Percentiles rank a stretch among this genome's conserved stretches.
Evolutionary conservation across 495 filamentous ascomycete species (phyloP).

Genomic region (Lindgomyces ingoldianus): DNA sequence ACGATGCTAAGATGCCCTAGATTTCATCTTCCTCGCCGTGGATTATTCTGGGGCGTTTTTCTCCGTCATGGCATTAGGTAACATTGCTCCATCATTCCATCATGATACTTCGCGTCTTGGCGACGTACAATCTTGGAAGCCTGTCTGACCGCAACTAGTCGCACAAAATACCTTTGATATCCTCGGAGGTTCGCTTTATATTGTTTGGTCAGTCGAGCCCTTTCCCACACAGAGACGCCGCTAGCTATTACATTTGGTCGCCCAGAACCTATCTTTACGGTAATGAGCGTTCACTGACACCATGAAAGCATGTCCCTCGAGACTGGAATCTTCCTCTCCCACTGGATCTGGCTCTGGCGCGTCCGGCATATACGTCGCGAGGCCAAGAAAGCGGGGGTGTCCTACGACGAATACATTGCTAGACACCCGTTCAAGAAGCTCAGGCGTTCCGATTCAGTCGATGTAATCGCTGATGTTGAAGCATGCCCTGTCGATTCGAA

Average conservation of each 20-base stretch:
- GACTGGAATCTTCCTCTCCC: slow-evolving; percentile 67
- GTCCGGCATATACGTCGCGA: slow-evolving; percentile 60
- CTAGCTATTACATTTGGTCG: too few species aligned
- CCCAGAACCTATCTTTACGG: too few species aligned
- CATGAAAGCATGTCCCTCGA: slow-evolving; percentile 62
- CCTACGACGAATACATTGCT: slow-evolving; percentile 64
- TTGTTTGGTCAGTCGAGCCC: slow-evolving; percentile 56
- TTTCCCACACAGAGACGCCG: too few species aligned
- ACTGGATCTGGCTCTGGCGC: slow-evolving; percentile 66
- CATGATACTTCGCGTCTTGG: too few species aligned
- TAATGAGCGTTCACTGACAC: slow-evolving; percentile 8
- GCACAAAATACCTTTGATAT: slow-evolving; percentile 69
- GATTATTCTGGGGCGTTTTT: slow-evolving; percentile 75
- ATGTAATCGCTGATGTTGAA: slow-evolving; percentile 16
- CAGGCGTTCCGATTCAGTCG: not conserved
- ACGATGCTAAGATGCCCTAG: slow-evolving; percentile 19
- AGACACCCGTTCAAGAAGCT: slow-evolving; percentile 32
- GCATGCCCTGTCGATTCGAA: not conserved
- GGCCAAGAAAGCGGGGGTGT: slow-evolving; percentile 58
- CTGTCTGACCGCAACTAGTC: slow-evolving; percentile 47
- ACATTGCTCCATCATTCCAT: too few species aligned
- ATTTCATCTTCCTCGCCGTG: slow-evolving; percentile 66
- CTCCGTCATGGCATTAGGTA: slow-evolving; percentile 62
- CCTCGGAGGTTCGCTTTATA: slow-evolving; percentile 68
- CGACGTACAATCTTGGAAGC: too few species aligned